These are phyloP conservation scores for Metarhizium humberi DNA, from an alignment of 2,329 filamentous ascomycete genomes.

Conservation along the genomic window DNA sequence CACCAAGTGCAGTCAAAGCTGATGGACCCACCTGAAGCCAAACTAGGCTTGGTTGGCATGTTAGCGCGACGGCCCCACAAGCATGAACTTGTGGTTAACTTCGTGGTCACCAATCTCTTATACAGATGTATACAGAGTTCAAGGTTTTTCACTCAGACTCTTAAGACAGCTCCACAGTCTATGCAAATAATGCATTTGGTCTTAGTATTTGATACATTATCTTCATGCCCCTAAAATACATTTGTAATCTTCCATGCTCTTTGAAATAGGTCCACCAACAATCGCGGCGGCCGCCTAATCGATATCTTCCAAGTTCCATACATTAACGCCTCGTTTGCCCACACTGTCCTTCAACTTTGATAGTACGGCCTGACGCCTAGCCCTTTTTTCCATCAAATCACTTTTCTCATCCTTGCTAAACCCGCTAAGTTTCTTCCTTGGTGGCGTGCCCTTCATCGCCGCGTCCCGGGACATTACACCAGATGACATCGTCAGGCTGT, in stretches of 20 bases:
- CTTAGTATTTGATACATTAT: slow-evolving; percentile 1
- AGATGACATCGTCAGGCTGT: slow-evolving; percentile 25
- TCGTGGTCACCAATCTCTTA: too few relatives aligned
- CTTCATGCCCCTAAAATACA: slow-evolving; percentile 15
- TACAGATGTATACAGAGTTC: too few relatives aligned
- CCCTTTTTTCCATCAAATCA: slow-evolving; percentile 42
- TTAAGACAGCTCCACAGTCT: background rate
- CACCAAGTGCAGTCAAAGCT: too few relatives aligned
- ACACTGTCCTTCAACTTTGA: slow-evolving; percentile 40
- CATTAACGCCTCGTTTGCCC: slow-evolving; percentile 38
- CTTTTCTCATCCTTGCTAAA: slow-evolving; percentile 51
- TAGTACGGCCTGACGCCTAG: slow-evolving; percentile 43
- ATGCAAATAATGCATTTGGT: background rate
- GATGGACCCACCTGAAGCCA: too few relatives aligned
- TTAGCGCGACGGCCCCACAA: too few relatives aligned
- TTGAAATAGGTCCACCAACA: background rate
- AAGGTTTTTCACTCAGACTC: background rate
- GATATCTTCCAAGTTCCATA: slow-evolving; percentile 40
- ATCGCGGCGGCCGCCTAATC: slow-evolving; percentile 22
- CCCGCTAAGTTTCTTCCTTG: slow-evolving; percentile 52
- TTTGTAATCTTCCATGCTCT: background rate
- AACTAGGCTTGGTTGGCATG: too few relatives aligned
- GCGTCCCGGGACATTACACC: slow-evolving; percentile 31
- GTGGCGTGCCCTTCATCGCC: slow-evolving; percentile 32
- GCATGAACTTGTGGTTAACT: too few relatives aligned